Base-by-base conservation (phyloP, 306 rosid genomes). In the Potentilla sterilis region DNA sequence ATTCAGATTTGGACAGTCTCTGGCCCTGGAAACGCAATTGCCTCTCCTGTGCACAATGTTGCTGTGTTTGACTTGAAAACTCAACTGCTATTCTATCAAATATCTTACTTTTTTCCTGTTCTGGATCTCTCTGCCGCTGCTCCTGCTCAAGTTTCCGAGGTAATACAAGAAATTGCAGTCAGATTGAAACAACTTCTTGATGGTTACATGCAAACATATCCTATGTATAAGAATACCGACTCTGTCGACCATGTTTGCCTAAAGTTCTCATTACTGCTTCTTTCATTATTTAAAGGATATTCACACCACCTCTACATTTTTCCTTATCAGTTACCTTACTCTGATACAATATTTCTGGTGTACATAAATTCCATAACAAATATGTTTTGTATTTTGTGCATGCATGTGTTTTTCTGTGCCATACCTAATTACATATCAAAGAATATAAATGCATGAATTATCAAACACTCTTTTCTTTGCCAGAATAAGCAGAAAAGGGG, bases 111-210 rank as follows among this genome's bases (percentile, higher is more conserved):
- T 13, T 68, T 22, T 22, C 72, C 37, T 22, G 72, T 3, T 22
- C 15, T 13, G 19, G 37, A 42, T 43, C 40, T 44, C 55, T 68
- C n/a, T 19, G 55, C 72, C 43, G 72, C 38, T 7, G 52, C 38
- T 68, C 14, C 5, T 68, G 37, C 72, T 68, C 54, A 43, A 68
- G 52, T 68, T 28, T 43, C 72, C 72, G n/a, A 21, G 54, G 37
- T 13, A 43, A 67, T 67, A 44, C 38, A 43, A 67, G 72, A 67
- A 42, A 67, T 12, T 5, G 38, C 37, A 11, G 28, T 43, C 54
- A 41, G 16, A 66, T 55, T 18, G 55, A 19, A 66, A 19, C 32
- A 66, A 19, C 32, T 41, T n/a, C 22, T 66, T 66, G 48, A 41
- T n/a, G n/a, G 15, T 38, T 41, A n/a, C 48, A 65, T 10, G 47